These are phyloP conservation scores for Areca catechu DNA, from an alignment of 176 grass and related monocot genomes.

Conservation along the genomic window DNA sequence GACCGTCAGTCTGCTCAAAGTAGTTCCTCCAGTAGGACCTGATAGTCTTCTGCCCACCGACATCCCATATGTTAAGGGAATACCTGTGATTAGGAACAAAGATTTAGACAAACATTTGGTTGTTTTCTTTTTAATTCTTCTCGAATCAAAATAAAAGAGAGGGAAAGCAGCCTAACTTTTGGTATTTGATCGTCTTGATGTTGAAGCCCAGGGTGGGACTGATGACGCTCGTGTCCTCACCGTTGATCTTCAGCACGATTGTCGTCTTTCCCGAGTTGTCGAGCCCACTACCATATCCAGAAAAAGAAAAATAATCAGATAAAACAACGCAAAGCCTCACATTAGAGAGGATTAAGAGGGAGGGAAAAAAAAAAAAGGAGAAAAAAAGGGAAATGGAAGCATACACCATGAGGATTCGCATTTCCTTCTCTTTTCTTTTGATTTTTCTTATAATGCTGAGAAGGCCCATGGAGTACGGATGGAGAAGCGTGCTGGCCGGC, in stretches of 20 bases:
- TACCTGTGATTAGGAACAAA: constrained; percentile 27
- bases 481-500: not conserved
- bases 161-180: constrained; percentile 34
- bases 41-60: constrained; percentile 91
- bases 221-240: constrained; percentile 82
- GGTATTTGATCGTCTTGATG: constrained; percentile 91
- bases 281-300: constrained; percentile 40
- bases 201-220: constrained; percentile 93
- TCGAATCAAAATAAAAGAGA: too few species aligned
- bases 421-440: constrained; percentile 93
- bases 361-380: too few species aligned
- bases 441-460: constrained; percentile 89
- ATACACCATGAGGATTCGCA: constrained; percentile 98
- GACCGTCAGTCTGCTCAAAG: constrained; percentile 87
- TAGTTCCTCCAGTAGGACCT: constrained; percentile 93
- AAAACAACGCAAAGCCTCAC: not conserved
- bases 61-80: constrained; percentile 84
- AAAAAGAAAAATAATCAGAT: not conserved
- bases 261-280: constrained; percentile 90
- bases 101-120: too few species aligned
- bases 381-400: not conserved
- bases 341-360: not conserved
- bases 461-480: constrained; percentile 39
- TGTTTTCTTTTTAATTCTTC: too few species aligned
- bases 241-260: constrained; percentile 83